Percentiles rank a stretch among this genome's conserved stretches.
phyloP scores from a whole-genome alignment of 495 filamentous ascomycete genomes.

The Daldinia childiae region DNA sequence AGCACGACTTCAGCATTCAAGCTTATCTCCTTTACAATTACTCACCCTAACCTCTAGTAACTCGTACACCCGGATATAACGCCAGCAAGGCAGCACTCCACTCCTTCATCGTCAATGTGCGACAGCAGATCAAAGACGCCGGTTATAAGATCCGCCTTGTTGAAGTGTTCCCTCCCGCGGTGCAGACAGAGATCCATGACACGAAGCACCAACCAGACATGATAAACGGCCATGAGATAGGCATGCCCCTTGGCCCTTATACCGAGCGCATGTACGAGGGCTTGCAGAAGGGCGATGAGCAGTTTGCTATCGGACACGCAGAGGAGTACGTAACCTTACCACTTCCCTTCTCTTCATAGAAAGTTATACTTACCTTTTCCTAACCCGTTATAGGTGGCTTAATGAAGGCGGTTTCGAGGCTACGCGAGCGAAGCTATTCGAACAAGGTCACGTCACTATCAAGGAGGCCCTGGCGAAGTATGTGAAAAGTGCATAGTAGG shows the following conservation, averaged over 20 bases:
- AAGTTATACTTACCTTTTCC: background rate
- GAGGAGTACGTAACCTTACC: conserved; percentile 9
- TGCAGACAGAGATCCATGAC: conserved; percentile 67
- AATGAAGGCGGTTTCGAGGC: conserved; percentile 34
- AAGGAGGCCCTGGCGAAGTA: conserved; percentile 21
- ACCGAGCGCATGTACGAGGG: conserved; percentile 60
- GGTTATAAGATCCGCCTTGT: conserved; percentile 58
- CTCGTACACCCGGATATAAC: conserved; percentile 56
- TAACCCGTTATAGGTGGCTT: conserved; percentile 15
- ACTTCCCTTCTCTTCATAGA: background rate
- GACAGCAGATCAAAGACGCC: conserved; percentile 62
- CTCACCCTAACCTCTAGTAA: conserved; percentile 19
- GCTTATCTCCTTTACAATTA: background rate
- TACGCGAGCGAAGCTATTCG: conserved; percentile 20
- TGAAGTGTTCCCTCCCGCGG: conserved; percentile 68
- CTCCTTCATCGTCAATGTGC: conserved; percentile 58
- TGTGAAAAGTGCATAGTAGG: conserved; percentile 14
- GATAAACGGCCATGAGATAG: conserved; percentile 47
- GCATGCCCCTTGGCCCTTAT: conserved; percentile 68
- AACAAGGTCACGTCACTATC: conserved; percentile 25
- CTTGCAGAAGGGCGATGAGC: conserved; percentile 58
- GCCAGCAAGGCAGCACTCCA: conserved; percentile 64
- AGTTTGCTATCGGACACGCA: conserved; percentile 41
- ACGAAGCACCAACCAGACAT: conserved; percentile 56
- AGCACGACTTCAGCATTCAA: background rate